Evolutionary conservation across 1,284 basidiomycete species (phyloP).

Genomic region (Puccinia polysora): DNA sequence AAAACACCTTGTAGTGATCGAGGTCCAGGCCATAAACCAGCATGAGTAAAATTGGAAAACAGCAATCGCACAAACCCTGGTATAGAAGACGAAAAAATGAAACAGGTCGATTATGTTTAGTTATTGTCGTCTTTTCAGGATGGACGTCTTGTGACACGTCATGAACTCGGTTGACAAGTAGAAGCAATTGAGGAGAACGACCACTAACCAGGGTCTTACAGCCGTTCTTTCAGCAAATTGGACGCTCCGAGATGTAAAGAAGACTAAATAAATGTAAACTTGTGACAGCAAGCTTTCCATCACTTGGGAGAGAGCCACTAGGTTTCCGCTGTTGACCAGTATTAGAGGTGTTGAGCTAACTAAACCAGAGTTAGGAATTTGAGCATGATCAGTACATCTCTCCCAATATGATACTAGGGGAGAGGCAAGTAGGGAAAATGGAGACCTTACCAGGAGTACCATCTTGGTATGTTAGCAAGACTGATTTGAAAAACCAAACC

Average conservation of each 20-base stretch:
- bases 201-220: background rate
- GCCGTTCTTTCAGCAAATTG: background rate
- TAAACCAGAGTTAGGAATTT: background rate
- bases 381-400: background rate
- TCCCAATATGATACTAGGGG: background rate
- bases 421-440: background rate
- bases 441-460: background rate
- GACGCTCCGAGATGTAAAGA: background rate
- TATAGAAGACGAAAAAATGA: background rate
- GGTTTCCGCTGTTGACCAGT: background rate
- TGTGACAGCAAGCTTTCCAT: background rate
- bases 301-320: background rate
- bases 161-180: background rate
- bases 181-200: background rate
- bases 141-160: background rate
- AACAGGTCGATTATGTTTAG: background rate
- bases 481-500: background rate
- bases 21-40: conserved; percentile 13
- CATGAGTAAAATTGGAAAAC: conserved; percentile 12
- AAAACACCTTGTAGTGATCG: background rate
- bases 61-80: conserved; percentile 1
- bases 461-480: background rate
- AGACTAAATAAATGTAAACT: background rate
- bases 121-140: background rate
- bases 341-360: background rate